Percentiles rank a stretch among this genome's conserved stretches.
Evolutionary conservation across 495 filamentous ascomycete genomes (phyloP).

Genomic region (Amphirosellinia nigrospora): DNA sequence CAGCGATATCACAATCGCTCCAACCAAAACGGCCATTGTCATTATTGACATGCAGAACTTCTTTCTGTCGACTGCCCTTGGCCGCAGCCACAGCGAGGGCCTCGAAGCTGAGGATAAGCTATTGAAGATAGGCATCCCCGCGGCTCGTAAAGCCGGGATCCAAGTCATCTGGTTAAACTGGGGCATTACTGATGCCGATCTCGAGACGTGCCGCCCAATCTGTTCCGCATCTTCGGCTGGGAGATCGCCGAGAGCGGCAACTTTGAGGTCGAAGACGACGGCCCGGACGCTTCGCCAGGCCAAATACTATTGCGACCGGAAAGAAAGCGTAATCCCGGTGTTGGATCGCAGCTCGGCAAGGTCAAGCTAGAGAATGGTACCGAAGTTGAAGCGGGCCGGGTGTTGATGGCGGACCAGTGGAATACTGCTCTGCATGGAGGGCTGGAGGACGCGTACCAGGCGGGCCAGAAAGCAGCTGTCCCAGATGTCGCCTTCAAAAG

Average conservation of each 20-base stretch:
- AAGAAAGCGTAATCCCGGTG: background rate
- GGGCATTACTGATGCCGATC: constrained; percentile 43
- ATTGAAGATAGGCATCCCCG: constrained; percentile 25
- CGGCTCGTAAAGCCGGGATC: constrained; percentile 33
- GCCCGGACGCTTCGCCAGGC: background rate
- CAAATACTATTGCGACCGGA: background rate
- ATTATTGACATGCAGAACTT: constrained; percentile 63
- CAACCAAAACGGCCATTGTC: constrained; percentile 52
- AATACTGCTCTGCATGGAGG: constrained; percentile 37
- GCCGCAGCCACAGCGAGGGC: constrained; percentile 61
- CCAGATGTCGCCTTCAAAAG: constrained; percentile 45
- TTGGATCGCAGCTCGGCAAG: constrained; percentile 42
- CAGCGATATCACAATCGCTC: constrained; percentile 47
- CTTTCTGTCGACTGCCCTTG: constrained; percentile 62
- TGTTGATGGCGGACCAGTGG: constrained; percentile 44
- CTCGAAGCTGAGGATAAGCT: constrained; percentile 14
- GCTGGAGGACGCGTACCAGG: constrained; percentile 22
- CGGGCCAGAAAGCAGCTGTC: constrained; percentile 20
- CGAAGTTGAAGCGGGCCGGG: constrained; percentile 34
- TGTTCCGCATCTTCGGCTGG: constrained; percentile 41
- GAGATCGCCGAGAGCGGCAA: background rate
- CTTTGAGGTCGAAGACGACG: background rate
- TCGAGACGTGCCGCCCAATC: constrained; percentile 42
- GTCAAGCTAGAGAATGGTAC: constrained; percentile 34
- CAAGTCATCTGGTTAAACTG: constrained; percentile 40